Base-by-base conservation (phyloP, 1,139 yeast species). In the Dujonia santamariae region DNA sequence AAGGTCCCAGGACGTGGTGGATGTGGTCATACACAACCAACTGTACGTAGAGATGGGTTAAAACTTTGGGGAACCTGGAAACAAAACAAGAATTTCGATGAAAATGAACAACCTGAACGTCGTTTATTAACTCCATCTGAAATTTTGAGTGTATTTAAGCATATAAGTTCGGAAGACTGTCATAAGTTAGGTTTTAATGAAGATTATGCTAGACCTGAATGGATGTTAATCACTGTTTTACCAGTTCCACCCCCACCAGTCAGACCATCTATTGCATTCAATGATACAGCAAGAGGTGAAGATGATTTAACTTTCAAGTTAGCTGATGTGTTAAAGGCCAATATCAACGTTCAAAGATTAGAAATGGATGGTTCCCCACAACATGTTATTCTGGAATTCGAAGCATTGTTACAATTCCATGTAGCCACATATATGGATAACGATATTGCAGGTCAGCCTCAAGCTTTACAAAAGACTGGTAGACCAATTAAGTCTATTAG, bases 201-300 rank as follows among this genome's bases (percentile, higher is more conserved):
- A 56, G 97, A 92, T 55, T 92, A 87, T 54, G 95, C 98, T 2
- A 80, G 98, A 54, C 99, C 99, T 1, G 99, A 94, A 61, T 94
- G 98, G 99, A 80, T 94, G 83, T 75, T 94, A 45, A 78, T 94
- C 45, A 90, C 98, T 3, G 97, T 92, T 13, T 72, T 94, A 51
- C 98, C 98, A 1, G 98, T 94, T n/a, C 99, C 99, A 29, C 99
- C 99, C 35, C 98, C 98, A 39, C 97, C 97, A 23, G 98, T 94
- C 23, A 84, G 99, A 63, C 99, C 99, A 13, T 85, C 96, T 27
- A 92, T 94, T 66, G 96, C 98, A 2, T 90, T 92, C 52, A 92
- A 92, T 50, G 98, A 94, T 54, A 87, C 97, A n/a, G 96, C 96
- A 38, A 80, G 98, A 67, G 97, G 98, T 51, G 98, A 94, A 60